Conservation (phyloP, 2,329 filamentous ascomycete species). For the Chlorencoelia australis region DNA sequence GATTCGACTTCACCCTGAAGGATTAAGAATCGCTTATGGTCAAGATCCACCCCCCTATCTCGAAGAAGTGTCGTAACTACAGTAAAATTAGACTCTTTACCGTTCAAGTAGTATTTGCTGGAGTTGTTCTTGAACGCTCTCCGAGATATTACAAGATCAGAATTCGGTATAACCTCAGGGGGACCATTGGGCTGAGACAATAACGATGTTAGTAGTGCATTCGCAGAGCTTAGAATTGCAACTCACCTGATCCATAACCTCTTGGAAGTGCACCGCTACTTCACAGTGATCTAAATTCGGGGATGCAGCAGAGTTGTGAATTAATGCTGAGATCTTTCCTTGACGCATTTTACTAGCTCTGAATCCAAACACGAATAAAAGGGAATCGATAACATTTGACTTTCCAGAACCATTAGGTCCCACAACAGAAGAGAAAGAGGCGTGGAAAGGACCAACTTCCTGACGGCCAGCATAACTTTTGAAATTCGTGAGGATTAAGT, state of each 20-base stretch:
- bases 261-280: constrained; percentile 92
- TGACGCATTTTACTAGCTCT: constrained; percentile 98
- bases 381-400: constrained; percentile 95
- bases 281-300: constrained; percentile 86
- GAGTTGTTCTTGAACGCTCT: constrained; percentile 96
- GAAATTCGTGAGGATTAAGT: constrained; percentile 90
- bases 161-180: constrained; percentile 70
- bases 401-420: constrained; percentile 97
- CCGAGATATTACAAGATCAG: constrained; percentile 77
- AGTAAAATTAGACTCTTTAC: constrained; percentile 82
- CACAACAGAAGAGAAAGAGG: constrained; percentile 95
- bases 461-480: constrained; percentile 97
- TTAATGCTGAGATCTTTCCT: constrained; percentile 93
- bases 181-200: constrained; percentile 52
- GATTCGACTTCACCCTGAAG: constrained; percentile 97
- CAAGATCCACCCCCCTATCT: constrained; percentile 83
- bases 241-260: constrained; percentile 74
- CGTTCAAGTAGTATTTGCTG: constrained; percentile 97
- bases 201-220: constrained; percentile 9
- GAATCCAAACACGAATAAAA: constrained; percentile 98
- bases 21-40: constrained; percentile 97
- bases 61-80: constrained; percentile 78
- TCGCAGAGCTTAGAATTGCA: constrained; percentile 5
- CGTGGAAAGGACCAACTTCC: constrained; percentile 91
- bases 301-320: constrained; percentile 87